Percentiles rank a stretch among this genome's conserved stretches.
phyloP scores from a whole-genome alignment of 768 basidiomycete genomes.

The Tulasnella sp. region DNA sequence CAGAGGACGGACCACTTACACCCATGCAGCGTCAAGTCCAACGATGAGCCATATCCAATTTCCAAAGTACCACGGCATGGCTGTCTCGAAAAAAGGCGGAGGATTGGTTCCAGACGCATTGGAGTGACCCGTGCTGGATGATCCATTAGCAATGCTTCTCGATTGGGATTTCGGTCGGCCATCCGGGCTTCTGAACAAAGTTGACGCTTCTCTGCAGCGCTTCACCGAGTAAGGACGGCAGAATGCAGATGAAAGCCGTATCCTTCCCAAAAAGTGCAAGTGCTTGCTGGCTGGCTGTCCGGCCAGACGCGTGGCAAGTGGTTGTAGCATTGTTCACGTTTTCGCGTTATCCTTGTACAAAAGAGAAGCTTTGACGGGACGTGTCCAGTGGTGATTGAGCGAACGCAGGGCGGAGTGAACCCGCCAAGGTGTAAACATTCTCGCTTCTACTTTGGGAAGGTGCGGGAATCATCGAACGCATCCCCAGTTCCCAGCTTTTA shows the following conservation, averaged over 20 bases:
- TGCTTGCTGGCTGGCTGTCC: not conserved
- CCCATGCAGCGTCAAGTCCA: constrained; percentile 1
- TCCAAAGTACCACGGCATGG: constrained; percentile 6
- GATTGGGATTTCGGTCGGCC: not conserved
- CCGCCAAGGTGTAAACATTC: not conserved
- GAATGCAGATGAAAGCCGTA: not conserved
- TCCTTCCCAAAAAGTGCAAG: not conserved
- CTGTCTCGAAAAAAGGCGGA: not conserved
- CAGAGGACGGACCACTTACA: not conserved
- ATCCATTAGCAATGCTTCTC: not conserved
- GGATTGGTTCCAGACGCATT: not conserved
- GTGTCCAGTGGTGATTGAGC: not conserved
- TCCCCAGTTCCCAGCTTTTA: not conserved
- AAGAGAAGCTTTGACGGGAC: not conserved
- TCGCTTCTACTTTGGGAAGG: not conserved
- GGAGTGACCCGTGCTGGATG: not conserved
- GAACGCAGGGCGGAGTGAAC: not conserved
- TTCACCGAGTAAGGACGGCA: not conserved
- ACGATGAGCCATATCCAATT: constrained; percentile 6
- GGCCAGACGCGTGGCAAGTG: not conserved
- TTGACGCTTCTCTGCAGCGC: not conserved
- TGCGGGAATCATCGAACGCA: not conserved
- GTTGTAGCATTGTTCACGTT: not conserved
- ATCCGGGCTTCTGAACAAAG: not conserved
- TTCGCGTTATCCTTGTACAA: not conserved